Base-by-base conservation (phyloP, 108 stramenopile genomes). In the Cyclotella sp. region DNA sequence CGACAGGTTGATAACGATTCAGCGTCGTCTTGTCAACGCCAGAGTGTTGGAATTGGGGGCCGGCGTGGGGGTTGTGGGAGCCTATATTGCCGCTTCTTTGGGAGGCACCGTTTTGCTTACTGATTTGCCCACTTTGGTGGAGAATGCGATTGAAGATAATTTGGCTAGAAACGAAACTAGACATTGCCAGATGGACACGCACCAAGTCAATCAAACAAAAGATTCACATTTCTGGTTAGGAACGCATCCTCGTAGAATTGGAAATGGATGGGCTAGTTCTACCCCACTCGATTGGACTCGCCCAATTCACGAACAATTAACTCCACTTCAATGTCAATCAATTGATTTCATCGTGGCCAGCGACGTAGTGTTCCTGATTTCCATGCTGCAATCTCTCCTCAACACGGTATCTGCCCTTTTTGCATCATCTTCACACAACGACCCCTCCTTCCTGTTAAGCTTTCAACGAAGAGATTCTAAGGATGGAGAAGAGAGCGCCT, bases 41-140 rank as follows among this genome's bases (percentile, higher is more conserved):
- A 39, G 42, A 29, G 41, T 72, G 39, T 18, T 91, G 16, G 91
- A 91, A 59, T 73, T 91, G 46, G 91, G 91, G 40, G 58, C 86
- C 11, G 91, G 91, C 27, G 86, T 91, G 21, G 91, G 91, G 4
- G 77, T 89, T 0, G 83, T 88, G 16, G 87, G 88, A n/a, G 77
- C 85, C 21, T 70, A 63, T 47, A 61, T 88, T 51, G 84, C 86
- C 5, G 72, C 79, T n/a, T 54, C 67, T 21, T 55, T 67, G 1
- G 87, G 88, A 6, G 74, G 81, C 19, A 68, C 77, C 42, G 91
- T 91, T 10, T 52, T 91, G 26, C 42, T 88, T 40, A 89, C 88
- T 3, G 91, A 91, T 63, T 63, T 91, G 45, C 74, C 83, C 13
- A 91, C 91, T 3, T 63, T 91, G 76, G 88, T 88, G 12, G 84